phyloP scores from a whole-genome alignment of 352 stramenopile species.

The Globisporangium irregulare region DNA sequence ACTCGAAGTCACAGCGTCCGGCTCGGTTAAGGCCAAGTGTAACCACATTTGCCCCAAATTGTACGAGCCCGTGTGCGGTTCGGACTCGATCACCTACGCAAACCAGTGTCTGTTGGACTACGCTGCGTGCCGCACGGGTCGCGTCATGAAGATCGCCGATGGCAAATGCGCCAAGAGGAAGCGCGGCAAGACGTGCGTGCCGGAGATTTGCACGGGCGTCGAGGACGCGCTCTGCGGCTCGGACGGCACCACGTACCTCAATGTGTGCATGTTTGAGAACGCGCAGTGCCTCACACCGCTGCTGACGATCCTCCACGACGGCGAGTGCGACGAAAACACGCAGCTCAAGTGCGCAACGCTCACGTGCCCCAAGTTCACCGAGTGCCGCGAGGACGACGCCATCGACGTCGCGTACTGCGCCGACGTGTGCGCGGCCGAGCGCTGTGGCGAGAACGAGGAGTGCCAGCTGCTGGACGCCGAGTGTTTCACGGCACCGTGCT shows the following conservation, averaged over 20 bases:
- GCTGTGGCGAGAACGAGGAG: slow-evolving; percentile 39
- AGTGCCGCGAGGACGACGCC: slow-evolving; percentile 37
- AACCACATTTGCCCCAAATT: slow-evolving; percentile 42
- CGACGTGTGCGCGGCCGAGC: slow-evolving; percentile 48
- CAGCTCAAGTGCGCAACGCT: slow-evolving; percentile 38
- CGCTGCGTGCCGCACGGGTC: slow-evolving; percentile 35
- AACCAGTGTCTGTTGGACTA: slow-evolving; percentile 59
- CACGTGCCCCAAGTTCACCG: slow-evolving; percentile 43
- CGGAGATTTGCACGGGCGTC: slow-evolving; percentile 33
- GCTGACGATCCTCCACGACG: slow-evolving; percentile 39
- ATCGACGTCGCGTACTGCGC: slow-evolving; percentile 41
- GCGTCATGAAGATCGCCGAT: slow-evolving; percentile 29
- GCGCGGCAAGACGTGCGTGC: slow-evolving; percentile 29
- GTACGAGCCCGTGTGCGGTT: slow-evolving; percentile 59
- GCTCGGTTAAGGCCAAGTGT: slow-evolving; percentile 26
- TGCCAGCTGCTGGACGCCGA: slow-evolving; percentile 43
- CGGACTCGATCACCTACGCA: slow-evolving; percentile 58
- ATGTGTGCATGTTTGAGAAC: slow-evolving; percentile 29
- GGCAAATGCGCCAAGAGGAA: slow-evolving; percentile 40
- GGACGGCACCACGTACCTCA: slow-evolving; percentile 35
- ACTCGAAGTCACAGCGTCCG: slow-evolving; percentile 8
- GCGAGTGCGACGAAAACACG: slow-evolving; percentile 43
- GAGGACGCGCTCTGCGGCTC: slow-evolving; percentile 29
- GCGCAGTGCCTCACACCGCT: slow-evolving; percentile 25
- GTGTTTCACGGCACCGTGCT: slow-evolving; percentile 58